Evolutionary conservation across 2,329 filamentous ascomycete genomes (phyloP).

Genomic region (Peltaster fructicola): DNA sequence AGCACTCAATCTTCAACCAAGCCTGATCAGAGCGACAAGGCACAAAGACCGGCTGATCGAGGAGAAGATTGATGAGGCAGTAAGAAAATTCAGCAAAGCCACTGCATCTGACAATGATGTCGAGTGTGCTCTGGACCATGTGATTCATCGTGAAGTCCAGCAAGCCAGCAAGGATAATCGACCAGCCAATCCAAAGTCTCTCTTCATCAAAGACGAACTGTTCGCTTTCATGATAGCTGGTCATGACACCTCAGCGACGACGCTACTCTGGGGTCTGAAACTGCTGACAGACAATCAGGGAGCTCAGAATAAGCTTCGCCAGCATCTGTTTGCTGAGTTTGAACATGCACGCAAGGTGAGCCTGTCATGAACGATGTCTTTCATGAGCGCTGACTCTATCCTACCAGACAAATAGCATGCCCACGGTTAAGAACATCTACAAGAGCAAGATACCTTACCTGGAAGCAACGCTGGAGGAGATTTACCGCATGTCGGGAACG

Average conservation of each 20-base stretch:
- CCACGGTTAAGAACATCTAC: slow-evolving; percentile 18
- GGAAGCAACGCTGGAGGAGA: slow-evolving; percentile 26
- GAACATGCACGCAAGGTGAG: slow-evolving; percentile 6
- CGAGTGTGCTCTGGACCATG: slow-evolving; percentile 20
- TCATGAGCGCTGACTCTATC: too few species aligned
- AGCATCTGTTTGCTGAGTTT: slow-evolving; percentile 14
- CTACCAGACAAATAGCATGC: slow-evolving; percentile 5
- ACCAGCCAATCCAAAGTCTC: slow-evolving; percentile 11
- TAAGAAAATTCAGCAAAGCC: slow-evolving; percentile 10
- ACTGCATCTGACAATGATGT: slow-evolving; percentile 13
- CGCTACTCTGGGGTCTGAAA: slow-evolving; percentile 25
- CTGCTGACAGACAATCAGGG: slow-evolving; percentile 19
- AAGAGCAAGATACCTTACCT: slow-evolving; percentile 19
- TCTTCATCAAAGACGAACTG: slow-evolving; percentile 12
- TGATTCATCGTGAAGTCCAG: slow-evolving; percentile 19
- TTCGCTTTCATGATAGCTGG: slow-evolving; percentile 24
- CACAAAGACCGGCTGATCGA: slow-evolving; percentile 18
- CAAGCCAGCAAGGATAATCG: slow-evolving; percentile 19
- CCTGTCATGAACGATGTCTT: too few species aligned
- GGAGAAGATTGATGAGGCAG: slow-evolving; percentile 17
- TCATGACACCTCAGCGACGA: slow-evolving; percentile 29
- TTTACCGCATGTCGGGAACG: slow-evolving; percentile 18
- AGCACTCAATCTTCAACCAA: slow-evolving; percentile 6
- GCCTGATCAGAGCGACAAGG: slow-evolving; percentile 4
- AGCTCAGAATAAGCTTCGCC: slow-evolving; percentile 21